These are phyloP conservation scores for Neonectria neomacrospora DNA, from an alignment of 2,329 filamentous ascomycete species.

Conservation along the genomic window DNA sequence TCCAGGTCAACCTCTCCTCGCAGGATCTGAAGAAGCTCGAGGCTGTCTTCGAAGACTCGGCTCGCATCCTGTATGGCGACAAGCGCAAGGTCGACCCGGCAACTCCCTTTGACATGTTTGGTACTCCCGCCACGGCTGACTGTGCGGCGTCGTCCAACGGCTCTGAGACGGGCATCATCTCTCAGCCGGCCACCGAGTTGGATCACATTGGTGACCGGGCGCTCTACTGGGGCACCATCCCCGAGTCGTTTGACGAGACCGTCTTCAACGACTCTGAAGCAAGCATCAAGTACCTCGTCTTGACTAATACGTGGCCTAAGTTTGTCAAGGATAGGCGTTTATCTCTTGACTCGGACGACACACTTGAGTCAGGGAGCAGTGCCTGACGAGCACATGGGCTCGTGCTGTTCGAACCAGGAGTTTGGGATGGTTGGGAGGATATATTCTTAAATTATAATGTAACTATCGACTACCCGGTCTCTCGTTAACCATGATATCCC, in stretches of 20 bases:
- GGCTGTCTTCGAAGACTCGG: constrained; percentile 65
- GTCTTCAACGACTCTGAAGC: constrained; percentile 71
- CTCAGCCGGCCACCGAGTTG: constrained; percentile 25
- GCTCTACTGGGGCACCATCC: constrained; percentile 58
- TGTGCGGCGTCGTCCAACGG: constrained; percentile 33
- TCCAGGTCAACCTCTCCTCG: constrained; percentile 74
- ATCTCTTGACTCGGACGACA: constrained; percentile 47
- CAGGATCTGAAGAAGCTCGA: constrained; percentile 65
- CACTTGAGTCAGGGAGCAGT: constrained; percentile 35
- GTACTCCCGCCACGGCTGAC: constrained; percentile 38
- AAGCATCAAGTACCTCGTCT: constrained; percentile 73
- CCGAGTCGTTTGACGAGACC: constrained; percentile 59
- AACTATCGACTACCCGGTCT: not conserved
- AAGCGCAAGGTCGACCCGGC: constrained; percentile 54
- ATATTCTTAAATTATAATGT: not conserved
- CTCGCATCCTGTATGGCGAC: constrained; percentile 57
- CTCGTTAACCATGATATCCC: not conserved
- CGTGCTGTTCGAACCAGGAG: not conserved
- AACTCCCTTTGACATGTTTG: constrained; percentile 55
- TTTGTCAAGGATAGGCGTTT: constrained; percentile 59
- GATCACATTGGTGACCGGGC: constrained; percentile 41
- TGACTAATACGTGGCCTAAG: constrained; percentile 77
- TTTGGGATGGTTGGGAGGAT: not conserved
- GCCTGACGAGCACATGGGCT: not conserved
- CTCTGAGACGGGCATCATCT: constrained; percentile 41